Evolutionary conservation across 208 protist genomes (phyloP).

Genomic region (Acanthamoeba royreba): DNA sequence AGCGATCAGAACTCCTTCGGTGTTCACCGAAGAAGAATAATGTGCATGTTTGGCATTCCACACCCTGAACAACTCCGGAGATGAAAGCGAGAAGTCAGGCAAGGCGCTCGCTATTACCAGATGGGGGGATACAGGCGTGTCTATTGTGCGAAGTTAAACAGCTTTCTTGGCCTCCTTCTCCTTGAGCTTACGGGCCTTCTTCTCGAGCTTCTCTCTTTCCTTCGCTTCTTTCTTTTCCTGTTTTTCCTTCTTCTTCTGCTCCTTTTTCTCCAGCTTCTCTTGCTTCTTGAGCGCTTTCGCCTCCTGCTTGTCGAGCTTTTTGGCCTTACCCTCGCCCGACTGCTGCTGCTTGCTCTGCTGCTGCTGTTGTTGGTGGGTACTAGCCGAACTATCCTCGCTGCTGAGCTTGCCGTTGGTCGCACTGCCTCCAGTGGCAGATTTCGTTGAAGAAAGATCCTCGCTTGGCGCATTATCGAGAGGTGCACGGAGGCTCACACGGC

Average conservation of each 20-base stretch:
- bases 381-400: neutral
- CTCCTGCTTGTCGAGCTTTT: neutral
- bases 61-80: no score
- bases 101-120: no score
- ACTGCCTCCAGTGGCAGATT: no score
- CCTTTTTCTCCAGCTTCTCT: neutral
- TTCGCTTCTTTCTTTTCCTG: neutral
- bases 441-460: no score
- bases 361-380: neutral
- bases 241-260: neutral
- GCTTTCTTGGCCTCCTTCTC: no score
- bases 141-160: no score
- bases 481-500: neutral
- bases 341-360: neutral
- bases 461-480: no score
- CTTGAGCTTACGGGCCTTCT: neutral
- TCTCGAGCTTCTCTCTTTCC: neutral
- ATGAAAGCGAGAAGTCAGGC: no score
- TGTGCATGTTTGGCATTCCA: no score
- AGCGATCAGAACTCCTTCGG: no score
- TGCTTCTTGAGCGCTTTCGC: neutral
- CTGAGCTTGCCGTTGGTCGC: neutral
- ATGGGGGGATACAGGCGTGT: no score
- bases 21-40: no score
- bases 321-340: neutral